Conservation (phyloP, 305 asterid species). For the Fraxinus velutina region DNA sequence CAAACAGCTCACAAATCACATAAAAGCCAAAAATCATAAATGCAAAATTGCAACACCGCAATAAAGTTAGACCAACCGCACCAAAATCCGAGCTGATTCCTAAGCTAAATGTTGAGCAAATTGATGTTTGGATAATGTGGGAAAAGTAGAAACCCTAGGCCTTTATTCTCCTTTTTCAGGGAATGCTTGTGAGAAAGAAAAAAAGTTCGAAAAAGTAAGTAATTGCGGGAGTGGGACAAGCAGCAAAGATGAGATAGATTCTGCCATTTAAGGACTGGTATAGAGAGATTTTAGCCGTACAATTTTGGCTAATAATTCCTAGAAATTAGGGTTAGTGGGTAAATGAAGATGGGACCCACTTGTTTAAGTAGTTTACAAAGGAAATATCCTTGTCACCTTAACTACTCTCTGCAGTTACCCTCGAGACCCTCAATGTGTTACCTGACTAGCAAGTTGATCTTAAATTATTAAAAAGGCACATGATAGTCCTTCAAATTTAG, state of each 20-base stretch:
- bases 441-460: background rate
- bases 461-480: background rate
- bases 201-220: constrained; percentile 53
- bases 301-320: background rate
- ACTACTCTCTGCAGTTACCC: background rate
- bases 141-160: constrained; percentile 51
- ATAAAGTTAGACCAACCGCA: background rate
- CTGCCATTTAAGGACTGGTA: constrained; percentile 24
- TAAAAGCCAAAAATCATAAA: background rate
- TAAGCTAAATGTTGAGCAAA: constrained; percentile 31
- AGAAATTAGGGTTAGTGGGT: constrained; percentile 22
- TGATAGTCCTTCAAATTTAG: background rate
- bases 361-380: background rate
- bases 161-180: constrained; percentile 39
- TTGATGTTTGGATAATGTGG: constrained; percentile 15
- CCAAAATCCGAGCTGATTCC: constrained; percentile 11
- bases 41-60: background rate
- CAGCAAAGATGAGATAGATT: constrained; percentile 21
- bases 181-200: constrained; percentile 60
- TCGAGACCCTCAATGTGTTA: background rate
- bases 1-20: constrained; percentile 19
- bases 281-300: constrained; percentile 28
- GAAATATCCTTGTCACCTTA: background rate
- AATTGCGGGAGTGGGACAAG: constrained; percentile 39
- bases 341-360: constrained; percentile 7